Conservation (phyloP, 73 alveolate species). For the Durusdinium trenchii region DNA sequence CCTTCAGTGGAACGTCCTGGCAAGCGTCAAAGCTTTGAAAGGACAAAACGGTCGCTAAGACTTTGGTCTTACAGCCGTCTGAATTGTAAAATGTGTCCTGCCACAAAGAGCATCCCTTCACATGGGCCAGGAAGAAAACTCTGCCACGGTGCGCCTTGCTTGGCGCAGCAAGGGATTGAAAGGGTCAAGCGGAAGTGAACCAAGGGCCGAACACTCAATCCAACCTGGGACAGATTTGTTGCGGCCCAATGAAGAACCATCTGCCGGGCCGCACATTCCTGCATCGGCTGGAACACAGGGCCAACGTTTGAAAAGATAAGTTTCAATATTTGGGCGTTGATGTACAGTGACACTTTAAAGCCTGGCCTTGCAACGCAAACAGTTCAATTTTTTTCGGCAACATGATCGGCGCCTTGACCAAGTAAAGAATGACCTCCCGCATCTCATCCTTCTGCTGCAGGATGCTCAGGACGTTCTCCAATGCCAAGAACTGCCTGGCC, state of each 20-base stretch:
- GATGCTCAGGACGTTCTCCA: neutral
- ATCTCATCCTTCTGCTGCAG: neutral
- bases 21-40: neutral
- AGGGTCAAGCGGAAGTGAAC: neutral
- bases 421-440: neutral
- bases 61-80: too few species aligned
- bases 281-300: neutral
- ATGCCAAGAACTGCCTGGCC: neutral
- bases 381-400: too few species aligned
- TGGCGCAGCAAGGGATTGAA: neutral
- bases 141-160: slow-evolving; percentile 20
- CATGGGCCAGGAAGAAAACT: neutral
- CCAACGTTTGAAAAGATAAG: too few species aligned
- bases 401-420: neutral
- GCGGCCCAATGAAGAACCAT: neutral
- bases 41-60: neutral
- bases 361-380: too few species aligned
- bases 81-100: neutral
- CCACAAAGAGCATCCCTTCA: neutral
- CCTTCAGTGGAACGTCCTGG: neutral
- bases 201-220: neutral
- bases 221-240: neutral
- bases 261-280: neutral
- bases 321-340: too few species aligned
- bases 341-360: too few species aligned